Evolutionary conservation across 2,329 filamentous ascomycete genomes (phyloP).

Genomic region (Fusarium camptoceras): DNA sequence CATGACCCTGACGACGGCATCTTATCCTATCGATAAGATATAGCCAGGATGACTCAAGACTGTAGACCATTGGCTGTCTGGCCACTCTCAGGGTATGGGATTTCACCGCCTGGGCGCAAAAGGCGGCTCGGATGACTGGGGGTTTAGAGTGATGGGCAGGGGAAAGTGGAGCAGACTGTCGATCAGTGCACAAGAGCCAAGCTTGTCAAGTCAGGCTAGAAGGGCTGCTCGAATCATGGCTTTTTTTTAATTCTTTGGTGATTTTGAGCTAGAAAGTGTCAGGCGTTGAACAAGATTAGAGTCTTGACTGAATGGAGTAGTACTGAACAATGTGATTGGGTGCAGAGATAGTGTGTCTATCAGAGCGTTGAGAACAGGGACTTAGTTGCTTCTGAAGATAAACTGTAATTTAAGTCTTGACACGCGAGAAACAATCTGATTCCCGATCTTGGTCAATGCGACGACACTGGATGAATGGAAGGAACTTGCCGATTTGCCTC

Average conservation of each 20-base stretch:
- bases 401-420: background rate
- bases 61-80: background rate
- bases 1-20: background rate
- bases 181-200: background rate
- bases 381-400: background rate
- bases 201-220: background rate
- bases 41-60: background rate
- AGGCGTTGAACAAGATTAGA: background rate
- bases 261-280: background rate
- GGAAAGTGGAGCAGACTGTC: background rate
- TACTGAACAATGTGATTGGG: background rate
- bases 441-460: background rate
- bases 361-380: background rate
- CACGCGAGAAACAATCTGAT: background rate
- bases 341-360: background rate
- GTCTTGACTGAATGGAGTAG: background rate
- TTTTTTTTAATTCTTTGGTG: background rate
- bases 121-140: background rate
- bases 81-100: background rate
- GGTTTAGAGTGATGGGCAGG: slow-evolving; percentile 6
- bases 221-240: background rate
- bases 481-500: background rate
- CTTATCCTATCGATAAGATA: background rate
- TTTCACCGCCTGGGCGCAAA: slow-evolving; percentile 18
- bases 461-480: background rate